Evolutionary conservation across 305 asterid species (phyloP), one percentile per base, ranked within the genome.

Genomic region (Ajuga reptans): DNA sequence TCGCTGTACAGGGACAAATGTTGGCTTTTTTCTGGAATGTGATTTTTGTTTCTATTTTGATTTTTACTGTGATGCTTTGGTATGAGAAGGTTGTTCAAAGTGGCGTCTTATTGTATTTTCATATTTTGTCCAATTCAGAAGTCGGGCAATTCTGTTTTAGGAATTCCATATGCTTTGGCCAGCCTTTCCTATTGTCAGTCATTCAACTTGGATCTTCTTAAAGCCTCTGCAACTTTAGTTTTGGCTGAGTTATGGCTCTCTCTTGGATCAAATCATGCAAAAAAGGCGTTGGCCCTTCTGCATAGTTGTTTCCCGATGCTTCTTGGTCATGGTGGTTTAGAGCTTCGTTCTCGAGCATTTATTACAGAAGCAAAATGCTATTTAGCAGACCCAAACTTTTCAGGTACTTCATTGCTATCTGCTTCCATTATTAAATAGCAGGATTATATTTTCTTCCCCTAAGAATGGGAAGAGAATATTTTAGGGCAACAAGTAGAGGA

Each of bases 301-400:
- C 96, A 88, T 72, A 74, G 89, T 65, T 84, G 88, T 66, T 90
- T 90, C 64, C 95, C 97, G 6, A 75, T 89, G 68, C 93, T 92
- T 75, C 87, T 92, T 74, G 98, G 98, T 66, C 96, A 92, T 71
- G 98, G 98, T 67, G 97, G 97, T 73, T 75, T 88, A 84, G 97
- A 92, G 84, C 92, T 92, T 51, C 86, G 89, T 12, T 80, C 94
- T 72, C 90, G 95, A 65, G 96, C 96, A 54, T 86, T 84, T 66
- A 87, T 90, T 59, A 75, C 82, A 9, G 97, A 92, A 87, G 89
- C 94, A 68, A 92, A 90, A 84, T 92, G 98, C 78, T 84, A 84
- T 77, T 81, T 92, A 53, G 87, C 92, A 7, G 97, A 90, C 73
- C 81, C 89, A 21, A 73, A 73, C 72, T 90, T 90, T 78, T 84